These are phyloP conservation scores for Wickerhamiella dianesei DNA, from an alignment of 805 yeast genomes.

Conservation along the genomic window DNA sequence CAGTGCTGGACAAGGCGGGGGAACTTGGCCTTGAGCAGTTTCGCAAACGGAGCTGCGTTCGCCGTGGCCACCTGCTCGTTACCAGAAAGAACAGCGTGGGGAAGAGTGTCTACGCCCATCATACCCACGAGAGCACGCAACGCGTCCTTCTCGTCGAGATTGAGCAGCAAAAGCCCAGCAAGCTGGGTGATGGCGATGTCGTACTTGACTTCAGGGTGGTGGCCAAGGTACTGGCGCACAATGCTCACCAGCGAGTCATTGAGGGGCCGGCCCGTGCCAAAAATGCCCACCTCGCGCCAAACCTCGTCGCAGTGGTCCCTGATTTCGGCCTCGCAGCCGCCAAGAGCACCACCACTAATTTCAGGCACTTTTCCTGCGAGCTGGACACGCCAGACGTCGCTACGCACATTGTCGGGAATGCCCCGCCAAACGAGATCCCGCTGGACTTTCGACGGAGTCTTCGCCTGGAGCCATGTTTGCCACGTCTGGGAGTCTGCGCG, in stretches of 20 bases:
- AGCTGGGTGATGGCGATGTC: conserved; percentile 29
- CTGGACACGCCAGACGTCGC: conserved; percentile 38
- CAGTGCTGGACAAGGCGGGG: conserved; percentile 41
- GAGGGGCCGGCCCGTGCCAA: conserved; percentile 26
- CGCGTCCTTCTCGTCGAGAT: conserved; percentile 28
- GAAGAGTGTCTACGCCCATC: conserved; percentile 24
- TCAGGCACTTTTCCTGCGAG: conserved; percentile 14
- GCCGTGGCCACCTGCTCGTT: conserved; percentile 26
- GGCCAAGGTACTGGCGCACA: conserved; percentile 24
- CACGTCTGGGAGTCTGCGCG: conserved; percentile 26
- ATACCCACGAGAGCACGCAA: conserved; percentile 31
- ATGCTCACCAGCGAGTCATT: conserved; percentile 26
- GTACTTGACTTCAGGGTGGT: conserved; percentile 23
- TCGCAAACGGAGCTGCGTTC: conserved; percentile 35
- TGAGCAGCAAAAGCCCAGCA: conserved; percentile 31
- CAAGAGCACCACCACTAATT: not conserved
- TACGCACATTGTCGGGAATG: conserved; percentile 34
- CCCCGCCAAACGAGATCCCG: conserved; percentile 54
- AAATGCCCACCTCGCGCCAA: conserved; percentile 30
- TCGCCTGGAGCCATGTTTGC: conserved; percentile 25
- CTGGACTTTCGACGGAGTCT: conserved; percentile 23
- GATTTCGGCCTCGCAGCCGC: conserved; percentile 5
- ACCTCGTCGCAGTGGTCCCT: conserved; percentile 20
- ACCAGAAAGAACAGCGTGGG: conserved; percentile 24
- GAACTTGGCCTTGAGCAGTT: conserved; percentile 32